Conservation (phyloP, 2,329 filamentous ascomycete genomes). For the Trichoderma lentiforme region DNA sequence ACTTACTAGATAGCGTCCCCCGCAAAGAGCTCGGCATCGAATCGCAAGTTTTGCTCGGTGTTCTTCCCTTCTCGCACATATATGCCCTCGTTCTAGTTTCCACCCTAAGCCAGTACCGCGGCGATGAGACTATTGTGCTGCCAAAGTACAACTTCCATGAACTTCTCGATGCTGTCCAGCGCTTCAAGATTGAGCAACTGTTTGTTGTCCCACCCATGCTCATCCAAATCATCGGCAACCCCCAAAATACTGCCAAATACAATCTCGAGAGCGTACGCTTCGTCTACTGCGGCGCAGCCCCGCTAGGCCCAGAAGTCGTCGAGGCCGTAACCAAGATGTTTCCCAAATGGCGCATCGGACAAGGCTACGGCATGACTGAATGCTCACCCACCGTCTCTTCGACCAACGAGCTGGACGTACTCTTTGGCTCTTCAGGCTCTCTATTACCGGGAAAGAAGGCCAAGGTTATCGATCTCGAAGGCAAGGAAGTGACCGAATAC, state of each 20-base stretch:
- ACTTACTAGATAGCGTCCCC: slow-evolving; percentile 36
- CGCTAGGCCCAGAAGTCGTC: slow-evolving; percentile 66
- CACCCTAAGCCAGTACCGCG: slow-evolving; percentile 63
- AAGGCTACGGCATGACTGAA: slow-evolving; percentile 77
- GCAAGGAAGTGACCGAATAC: slow-evolving; percentile 64
- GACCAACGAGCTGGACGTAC: slow-evolving; percentile 57
- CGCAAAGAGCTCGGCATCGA: slow-evolving; percentile 36
- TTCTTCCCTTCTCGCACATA: slow-evolving; percentile 81
- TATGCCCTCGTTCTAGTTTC: slow-evolving; percentile 72
- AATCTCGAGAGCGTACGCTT: slow-evolving; percentile 64
- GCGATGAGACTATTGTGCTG: slow-evolving; percentile 70
- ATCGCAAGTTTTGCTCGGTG: slow-evolving; percentile 54
- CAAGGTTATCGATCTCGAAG: slow-evolving; percentile 64
- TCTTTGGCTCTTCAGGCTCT: slow-evolving; percentile 65
- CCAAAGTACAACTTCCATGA: slow-evolving; percentile 71
- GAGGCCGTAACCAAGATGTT: slow-evolving; percentile 58
- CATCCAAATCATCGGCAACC: slow-evolving; percentile 66
- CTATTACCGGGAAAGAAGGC: slow-evolving; percentile 61
- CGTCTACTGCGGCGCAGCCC: slow-evolving; percentile 72
- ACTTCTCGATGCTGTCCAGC: slow-evolving; percentile 62
- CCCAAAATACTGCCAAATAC: slow-evolving; percentile 56
- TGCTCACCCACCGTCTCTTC: slow-evolving; percentile 64
- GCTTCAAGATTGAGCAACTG: slow-evolving; percentile 64
- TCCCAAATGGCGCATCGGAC: slow-evolving; percentile 62
- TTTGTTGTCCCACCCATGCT: slow-evolving; percentile 76